Percentiles rank a stretch among this genome's conserved stretches.
phyloP scores from a whole-genome alignment of 2,329 filamentous ascomycete species.

The Neopestalotiopsis clavispora region DNA sequence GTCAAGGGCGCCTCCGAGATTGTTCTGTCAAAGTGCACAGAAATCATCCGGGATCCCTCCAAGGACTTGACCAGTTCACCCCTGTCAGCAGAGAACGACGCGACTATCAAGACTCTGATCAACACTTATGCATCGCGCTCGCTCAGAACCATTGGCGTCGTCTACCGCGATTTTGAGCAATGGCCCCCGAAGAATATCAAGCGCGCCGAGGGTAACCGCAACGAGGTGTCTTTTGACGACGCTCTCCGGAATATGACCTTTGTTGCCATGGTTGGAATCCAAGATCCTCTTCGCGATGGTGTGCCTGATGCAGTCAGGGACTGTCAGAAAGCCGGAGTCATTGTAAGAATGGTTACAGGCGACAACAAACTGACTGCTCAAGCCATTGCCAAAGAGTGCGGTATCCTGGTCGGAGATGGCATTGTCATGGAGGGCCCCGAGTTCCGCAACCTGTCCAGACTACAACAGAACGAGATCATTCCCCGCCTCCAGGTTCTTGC shows the following conservation, averaged over 20 bases:
- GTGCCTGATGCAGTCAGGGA: constrained; percentile 75
- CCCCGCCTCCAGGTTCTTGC: constrained; percentile 74
- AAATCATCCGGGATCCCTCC: constrained; percentile 55
- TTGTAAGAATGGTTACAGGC: constrained; percentile 85
- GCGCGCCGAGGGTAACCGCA: constrained; percentile 58
- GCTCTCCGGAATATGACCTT: constrained; percentile 72
- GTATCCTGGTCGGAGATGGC: constrained; percentile 71
- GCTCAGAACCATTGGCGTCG: constrained; percentile 81
- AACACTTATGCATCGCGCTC: constrained; percentile 79
- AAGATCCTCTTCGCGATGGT: constrained; percentile 77
- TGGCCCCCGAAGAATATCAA: constrained; percentile 77
- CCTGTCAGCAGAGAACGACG: constrained; percentile 57
- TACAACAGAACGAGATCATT: constrained; percentile 70
- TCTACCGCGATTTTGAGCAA: constrained; percentile 81
- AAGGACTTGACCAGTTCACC: constrained; percentile 45
- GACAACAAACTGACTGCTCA: constrained; percentile 82
- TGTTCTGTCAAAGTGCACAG: constrained; percentile 60
- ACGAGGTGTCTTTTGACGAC: constrained; percentile 68
- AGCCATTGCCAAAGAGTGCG: constrained; percentile 79
- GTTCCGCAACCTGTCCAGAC: constrained; percentile 73
- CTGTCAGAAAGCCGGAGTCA: constrained; percentile 77
- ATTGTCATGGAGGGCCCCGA: constrained; percentile 79
- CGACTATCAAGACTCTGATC: constrained; percentile 69
- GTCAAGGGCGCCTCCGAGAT: constrained; percentile 72
- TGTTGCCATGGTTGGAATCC: constrained; percentile 76